Conservation (phyloP, 108 stramenopile genomes). For the Phaeodactylum tricornutum region DNA sequence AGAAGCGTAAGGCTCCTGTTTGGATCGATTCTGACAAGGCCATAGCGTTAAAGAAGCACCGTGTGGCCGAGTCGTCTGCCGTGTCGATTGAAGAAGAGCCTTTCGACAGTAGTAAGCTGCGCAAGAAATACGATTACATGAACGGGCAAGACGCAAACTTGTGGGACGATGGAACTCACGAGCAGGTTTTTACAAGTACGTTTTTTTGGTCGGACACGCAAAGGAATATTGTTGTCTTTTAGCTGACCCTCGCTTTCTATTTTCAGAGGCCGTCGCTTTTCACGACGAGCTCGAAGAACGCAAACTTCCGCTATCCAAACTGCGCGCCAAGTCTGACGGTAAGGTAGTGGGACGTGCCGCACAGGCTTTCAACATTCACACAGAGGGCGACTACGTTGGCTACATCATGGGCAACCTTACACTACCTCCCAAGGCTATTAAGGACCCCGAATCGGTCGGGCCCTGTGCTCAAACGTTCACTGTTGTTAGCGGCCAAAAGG, state of each 20-base stretch:
- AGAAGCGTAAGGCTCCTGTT: slow-evolving; percentile 27
- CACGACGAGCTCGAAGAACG: slow-evolving; percentile 37
- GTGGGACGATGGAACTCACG: slow-evolving; percentile 56
- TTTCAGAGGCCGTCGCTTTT: background rate
- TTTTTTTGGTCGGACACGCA: slow-evolving; percentile 9
- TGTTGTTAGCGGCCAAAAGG: slow-evolving; percentile 61
- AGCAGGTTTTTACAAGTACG: slow-evolving; percentile 43
- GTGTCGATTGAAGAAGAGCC: slow-evolving; percentile 11
- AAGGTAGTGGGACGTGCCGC: slow-evolving; percentile 69
- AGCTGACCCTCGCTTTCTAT: background rate
- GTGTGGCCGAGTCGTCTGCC: background rate
- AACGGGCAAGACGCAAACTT: slow-evolving; percentile 57
- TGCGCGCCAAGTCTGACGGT: slow-evolving; percentile 46
- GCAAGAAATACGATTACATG: slow-evolving; percentile 39
- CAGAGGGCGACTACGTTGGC: slow-evolving; percentile 55
- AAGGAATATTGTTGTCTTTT: slow-evolving; percentile 2
- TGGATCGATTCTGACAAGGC: slow-evolving; percentile 7
- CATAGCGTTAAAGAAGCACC: slow-evolving; percentile 3
- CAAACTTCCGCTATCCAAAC: slow-evolving; percentile 40
- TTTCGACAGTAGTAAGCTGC: slow-evolving; percentile 46
- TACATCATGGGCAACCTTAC: slow-evolving; percentile 81
- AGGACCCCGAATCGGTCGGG: slow-evolving; percentile 86
- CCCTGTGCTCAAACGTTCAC: slow-evolving; percentile 82
- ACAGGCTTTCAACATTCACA: slow-evolving; percentile 78
- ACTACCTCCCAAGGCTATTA: slow-evolving; percentile 79